phyloP scores from a whole-genome alignment of 106 monocot species.

The Dioscorea zingiberensis region DNA sequence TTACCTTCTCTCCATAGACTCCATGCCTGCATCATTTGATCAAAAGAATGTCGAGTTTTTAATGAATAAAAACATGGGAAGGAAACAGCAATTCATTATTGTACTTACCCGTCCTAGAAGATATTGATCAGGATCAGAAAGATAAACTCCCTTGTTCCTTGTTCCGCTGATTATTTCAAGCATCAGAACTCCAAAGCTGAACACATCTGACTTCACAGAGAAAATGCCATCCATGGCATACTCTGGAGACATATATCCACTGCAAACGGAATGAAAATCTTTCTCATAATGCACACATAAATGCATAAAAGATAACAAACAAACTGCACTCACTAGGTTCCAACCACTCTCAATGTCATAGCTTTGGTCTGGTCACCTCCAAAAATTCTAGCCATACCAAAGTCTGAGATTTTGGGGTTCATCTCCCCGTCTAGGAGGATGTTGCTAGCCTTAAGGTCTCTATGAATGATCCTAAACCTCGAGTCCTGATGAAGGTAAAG shows the following conservation, averaged over 20 bases:
- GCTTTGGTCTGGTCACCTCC: conserved; percentile 13
- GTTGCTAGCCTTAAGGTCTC: conserved; percentile 29
- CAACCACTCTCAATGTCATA: conserved; percentile 27
- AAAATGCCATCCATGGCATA: conserved; percentile 41
- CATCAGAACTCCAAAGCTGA: conserved; percentile 38
- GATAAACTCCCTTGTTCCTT: conserved; percentile 21
- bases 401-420: conserved; percentile 38
- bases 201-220: conserved; percentile 41
- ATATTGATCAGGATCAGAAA: neutral
- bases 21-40: conserved; percentile 21
- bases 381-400: conserved; percentile 32
- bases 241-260: conserved; percentile 46
- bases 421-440: conserved; percentile 30
- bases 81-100: neutral
- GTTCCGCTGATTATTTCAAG: conserved; percentile 30
- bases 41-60: neutral
- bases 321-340: conserved; percentile 22
- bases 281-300: neutral
- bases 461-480: conserved; percentile 21
- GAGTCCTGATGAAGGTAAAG: conserved; percentile 38
- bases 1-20: conserved; percentile 25
- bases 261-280: neutral
- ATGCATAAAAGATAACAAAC: neutral
- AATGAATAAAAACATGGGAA: neutral
- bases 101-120: conserved; percentile 28